phyloP scores from a whole-genome alignment of 2,329 filamentous ascomycete genomes.

The Seiridium cupressi region DNA sequence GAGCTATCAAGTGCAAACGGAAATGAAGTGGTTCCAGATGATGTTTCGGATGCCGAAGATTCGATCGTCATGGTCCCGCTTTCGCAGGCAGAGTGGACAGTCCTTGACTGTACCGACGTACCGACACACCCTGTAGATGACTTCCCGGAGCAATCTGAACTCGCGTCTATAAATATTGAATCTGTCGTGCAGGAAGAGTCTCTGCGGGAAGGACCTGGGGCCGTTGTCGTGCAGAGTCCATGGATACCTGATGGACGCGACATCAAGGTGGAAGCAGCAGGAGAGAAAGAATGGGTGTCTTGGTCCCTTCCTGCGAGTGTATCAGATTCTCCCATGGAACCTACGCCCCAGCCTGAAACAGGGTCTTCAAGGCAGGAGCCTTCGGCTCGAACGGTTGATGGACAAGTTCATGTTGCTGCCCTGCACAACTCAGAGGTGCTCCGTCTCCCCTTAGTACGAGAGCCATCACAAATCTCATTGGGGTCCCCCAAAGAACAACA shows the following conservation, averaged over 20 bases:
- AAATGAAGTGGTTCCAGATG: neutral
- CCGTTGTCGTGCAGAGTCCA: constrained; percentile 21
- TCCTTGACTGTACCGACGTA: constrained; percentile 1
- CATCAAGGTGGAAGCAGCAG: constrained; percentile 13
- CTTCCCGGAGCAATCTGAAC: neutral
- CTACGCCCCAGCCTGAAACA: constrained; percentile 11
- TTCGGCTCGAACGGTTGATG: constrained; percentile 19
- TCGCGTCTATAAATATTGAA: constrained; percentile 2
- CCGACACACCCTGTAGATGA: neutral
- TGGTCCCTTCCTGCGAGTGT: constrained; percentile 1
- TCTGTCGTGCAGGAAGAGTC: neutral
- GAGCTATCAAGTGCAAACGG: neutral
- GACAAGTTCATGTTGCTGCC: constrained; percentile 6
- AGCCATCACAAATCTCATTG: neutral
- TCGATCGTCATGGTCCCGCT: constrained; percentile 11
- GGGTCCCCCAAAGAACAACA: neutral
- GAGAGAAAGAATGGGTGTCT: constrained; percentile 5
- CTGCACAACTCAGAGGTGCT: constrained; percentile 22
- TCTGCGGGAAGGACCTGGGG: neutral
- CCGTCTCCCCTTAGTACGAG: neutral
- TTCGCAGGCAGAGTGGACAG: constrained; percentile 15
- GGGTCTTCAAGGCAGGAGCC: constrained; percentile 28
- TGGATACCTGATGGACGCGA: constrained; percentile 17
- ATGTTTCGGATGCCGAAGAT: constrained; percentile 10
- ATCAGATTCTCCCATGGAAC: constrained; percentile 9